Base-by-base conservation (phyloP, 495 filamentous ascomycete species). In the Bathelium albidoporum region DNA sequence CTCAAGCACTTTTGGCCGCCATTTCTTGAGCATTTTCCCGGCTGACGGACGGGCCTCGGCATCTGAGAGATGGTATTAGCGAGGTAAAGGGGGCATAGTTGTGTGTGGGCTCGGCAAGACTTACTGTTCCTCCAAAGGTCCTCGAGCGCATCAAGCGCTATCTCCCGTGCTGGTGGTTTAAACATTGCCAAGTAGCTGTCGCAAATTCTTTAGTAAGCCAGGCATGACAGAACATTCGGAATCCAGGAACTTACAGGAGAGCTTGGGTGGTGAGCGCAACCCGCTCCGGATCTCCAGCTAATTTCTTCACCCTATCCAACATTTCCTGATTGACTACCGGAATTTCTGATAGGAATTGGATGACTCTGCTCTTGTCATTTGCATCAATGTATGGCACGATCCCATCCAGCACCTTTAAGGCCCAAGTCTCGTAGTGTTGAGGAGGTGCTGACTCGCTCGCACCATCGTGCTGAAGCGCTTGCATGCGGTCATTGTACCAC, bases 401-500 rank as follows among this genome's bases (percentile, higher is more conserved):
- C n/a, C 86, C 87, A 72, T 97, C 91, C 22, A 99, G 76, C 24
- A 96, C 79, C 64, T 85, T 86, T 61, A 91, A 75, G 14, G 85
- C 83, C 85, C 89, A 96, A 69, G 82, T 84, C 61, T 90, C 86
- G 72, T 96, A 97, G 68, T 93, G 81, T 32, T 82, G 69, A 12
- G 64, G 65, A 45, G 58, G 61, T n/a, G n/a, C n/a, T 18, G 20
- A 41, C 9, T 79, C 74, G 9, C 80, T 73, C 0, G 80, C 75
- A n/a, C 72, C 69, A 2, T 77, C 76, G 10, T 71, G 68, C 22
- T 77, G 76, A 24, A 72, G 70, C 9, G 69, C 2, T 26, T 28
- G 20, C 28, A 96, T 74, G 43, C 83, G 83, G 72, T 96, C 95
- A 70, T 90, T 94, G 75, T 95, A 97, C 93, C 93, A 99, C 75